phyloP scores from a whole-genome alignment of 768 basidiomycete genomes.

The Trametes sanguinea region DNA sequence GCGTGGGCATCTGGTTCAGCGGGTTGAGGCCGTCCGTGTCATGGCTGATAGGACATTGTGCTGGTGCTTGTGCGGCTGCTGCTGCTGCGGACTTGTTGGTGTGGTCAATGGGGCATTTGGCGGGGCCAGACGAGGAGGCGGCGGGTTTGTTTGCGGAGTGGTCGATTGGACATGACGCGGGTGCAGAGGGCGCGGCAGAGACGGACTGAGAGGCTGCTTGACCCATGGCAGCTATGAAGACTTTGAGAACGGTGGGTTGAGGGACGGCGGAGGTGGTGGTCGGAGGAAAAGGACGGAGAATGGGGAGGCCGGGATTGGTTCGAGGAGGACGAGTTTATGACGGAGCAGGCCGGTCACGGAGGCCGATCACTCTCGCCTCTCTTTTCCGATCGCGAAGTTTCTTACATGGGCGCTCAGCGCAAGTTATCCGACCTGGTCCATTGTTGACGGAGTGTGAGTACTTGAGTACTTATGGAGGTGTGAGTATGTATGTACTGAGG shows the following conservation, averaged over 20 bases:
- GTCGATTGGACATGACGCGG: conserved; percentile 27
- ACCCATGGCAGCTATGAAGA: conserved; percentile 24
- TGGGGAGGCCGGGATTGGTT: conserved; percentile 2
- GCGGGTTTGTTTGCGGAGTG: conserved; percentile 21
- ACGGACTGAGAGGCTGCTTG: conserved; percentile 33
- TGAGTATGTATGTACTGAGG: not conserved
- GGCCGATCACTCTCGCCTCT: not conserved
- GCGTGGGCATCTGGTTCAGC: conserved; percentile 85
- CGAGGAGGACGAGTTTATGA: not conserved
- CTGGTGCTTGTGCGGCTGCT: conserved; percentile 27
- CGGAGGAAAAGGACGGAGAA: not conserved
- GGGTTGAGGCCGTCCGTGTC: conserved; percentile 54
- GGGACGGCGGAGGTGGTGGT: not conserved
- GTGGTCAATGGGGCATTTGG: conserved; percentile 44
- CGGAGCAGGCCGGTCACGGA: conserved; percentile 16
- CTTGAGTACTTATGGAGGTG: not conserved
- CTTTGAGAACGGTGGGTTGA: not conserved
- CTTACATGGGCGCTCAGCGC: not conserved
- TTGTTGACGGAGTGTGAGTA: too few relatives aligned
- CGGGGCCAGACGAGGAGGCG: conserved; percentile 24
- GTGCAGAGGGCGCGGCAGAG: conserved; percentile 20
- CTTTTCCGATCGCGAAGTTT: conserved; percentile 9
- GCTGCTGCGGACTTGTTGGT: conserved; percentile 16
- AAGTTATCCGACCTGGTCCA: too few relatives aligned
- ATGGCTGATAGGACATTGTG: conserved; percentile 68